Percentiles rank a stretch among this genome's conserved stretches.
These are phyloP conservation scores for Debaryomyces tyrocola DNA, from an alignment of 805 yeast species.

Conservation along the genomic window DNA sequence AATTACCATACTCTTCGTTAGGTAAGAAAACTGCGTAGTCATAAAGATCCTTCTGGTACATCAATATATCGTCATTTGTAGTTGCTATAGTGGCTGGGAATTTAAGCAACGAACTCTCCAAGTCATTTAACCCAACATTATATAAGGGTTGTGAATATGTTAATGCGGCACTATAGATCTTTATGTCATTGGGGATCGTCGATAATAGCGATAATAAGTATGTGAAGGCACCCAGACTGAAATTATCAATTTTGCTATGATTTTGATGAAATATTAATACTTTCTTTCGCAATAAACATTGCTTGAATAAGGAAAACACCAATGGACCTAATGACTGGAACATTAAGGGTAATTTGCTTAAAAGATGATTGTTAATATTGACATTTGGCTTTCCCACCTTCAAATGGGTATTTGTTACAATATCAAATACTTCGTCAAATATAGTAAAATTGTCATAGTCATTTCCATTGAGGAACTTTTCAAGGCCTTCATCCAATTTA, in stretches of 20 bases:
- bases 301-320: constrained; percentile 63
- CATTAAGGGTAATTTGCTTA: constrained; percentile 42
- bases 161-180: constrained; percentile 5
- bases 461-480: constrained; percentile 16
- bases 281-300: constrained; percentile 56
- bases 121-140: constrained; percentile 62
- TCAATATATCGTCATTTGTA: constrained; percentile 65
- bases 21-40: constrained; percentile 41
- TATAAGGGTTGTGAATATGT: constrained; percentile 53
- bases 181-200: constrained; percentile 58
- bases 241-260: constrained; percentile 18
- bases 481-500: constrained; percentile 24
- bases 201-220: constrained; percentile 63
- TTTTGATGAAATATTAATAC: constrained; percentile 46
- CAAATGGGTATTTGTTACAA: constrained; percentile 9
- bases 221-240: constrained; percentile 43
- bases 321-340: constrained; percentile 62
- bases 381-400: constrained; percentile 10
- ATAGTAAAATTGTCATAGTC: constrained; percentile 15
- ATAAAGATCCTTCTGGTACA: constrained; percentile 51
- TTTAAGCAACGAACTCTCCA: constrained; percentile 18
- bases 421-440: constrained; percentile 16
- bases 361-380: constrained; percentile 37
- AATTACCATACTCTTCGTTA: constrained; percentile 14
- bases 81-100: constrained; percentile 51